Evolutionary conservation across 1,139 yeast species (phyloP), one percentile per base, ranked within the genome.

Genomic region (Geotrichum europaeum): DNA sequence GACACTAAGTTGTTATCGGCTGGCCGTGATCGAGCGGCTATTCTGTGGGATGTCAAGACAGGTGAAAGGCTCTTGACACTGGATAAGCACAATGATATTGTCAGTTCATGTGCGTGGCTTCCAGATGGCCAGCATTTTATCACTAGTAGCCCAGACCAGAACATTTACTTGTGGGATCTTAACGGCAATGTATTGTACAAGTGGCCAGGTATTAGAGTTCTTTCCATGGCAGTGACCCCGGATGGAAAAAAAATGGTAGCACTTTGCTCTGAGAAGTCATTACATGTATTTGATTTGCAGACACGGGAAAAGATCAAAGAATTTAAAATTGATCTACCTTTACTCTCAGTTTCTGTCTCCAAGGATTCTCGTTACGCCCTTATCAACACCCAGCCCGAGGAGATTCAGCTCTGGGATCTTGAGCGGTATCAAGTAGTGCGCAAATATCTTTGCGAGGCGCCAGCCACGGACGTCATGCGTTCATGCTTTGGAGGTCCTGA

Each of bases 391-490:
- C 83, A 84, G n/a, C 88, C 91, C 0, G 91, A 87, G 66, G 95
- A 87, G 68, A 73, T 91, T 20, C 95, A 89, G 68, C 76, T 90
- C 7, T 90, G 96, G 95, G 87, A 88, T 68, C 76, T 83, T 65
- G 73, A 76, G 32, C 76, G 76, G 58, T 75, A 78, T 30, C 73
- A 81, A 0, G 73, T 87, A 32, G 80, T 83, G 47, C 83, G 84
- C 61, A 87, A 84, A 66, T 86, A 82, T 66, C 76, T 82, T 51
- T 97, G 97, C 1, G 89, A 86, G 69, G 80, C 82, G 59, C 52
- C 47, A 49, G 56, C 55, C 58, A 62, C 66, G 32, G 81, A 84
- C 36, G 85, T 90, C 51, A 82, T 92, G 34, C 79, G 97, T 49
- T 86, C 96, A 0, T 81, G 91, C 65, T 87, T 91, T 72, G 96